Base-by-base conservation (phyloP, 345 rosid genomes). In the Abelmoschus esculentus region DNA sequence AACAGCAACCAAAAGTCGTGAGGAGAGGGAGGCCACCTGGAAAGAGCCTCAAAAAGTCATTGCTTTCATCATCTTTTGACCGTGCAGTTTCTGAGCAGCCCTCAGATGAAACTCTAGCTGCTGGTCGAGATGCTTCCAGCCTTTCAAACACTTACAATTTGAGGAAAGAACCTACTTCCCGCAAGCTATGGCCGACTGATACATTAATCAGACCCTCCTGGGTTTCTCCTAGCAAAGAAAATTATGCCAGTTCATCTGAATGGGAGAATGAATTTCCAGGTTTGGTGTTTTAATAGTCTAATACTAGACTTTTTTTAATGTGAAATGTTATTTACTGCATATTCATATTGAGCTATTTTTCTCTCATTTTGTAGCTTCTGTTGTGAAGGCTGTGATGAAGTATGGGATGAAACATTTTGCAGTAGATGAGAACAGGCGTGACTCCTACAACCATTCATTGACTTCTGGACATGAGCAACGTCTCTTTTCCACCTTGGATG, bases 261-360 rank as follows among this genome's bases (percentile, higher is more conserved):
- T 82, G 90, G 95, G 97, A 95, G 84, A 90, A 80, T 49, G 99
- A 95, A 76, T 95, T 95, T 84, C 97, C 99, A 80, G 86, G 99
- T 88, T 70, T 61, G 73, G 28, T 36, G 17, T 42, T 74, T 72
- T 40, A 52, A 29, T 32, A 15, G 31, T 61, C 65, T 46, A 60
- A 36, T 66, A 28, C 12, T 72, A 34, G 26, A 32, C 52, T 14
- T 56, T 56, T 44, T 57, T 56, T 22, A 12, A 40, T 7, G 18
- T 14, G 2, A 56, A 56, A 19, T 54, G 5, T 56, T n/a, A 6
- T 29, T 18, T 50, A 6, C 57, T 44, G 17, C 42, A 18, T 3
- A 32, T 29, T 9, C 60, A 28, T 70, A 49, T 71, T 77, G 47
- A 28, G 34, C 32, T 66, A 22, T 66, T 57, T 66, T 75, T 61